phyloP scores from a whole-genome alignment of 257 asterid species.

The Capsicum chinense region DNA sequence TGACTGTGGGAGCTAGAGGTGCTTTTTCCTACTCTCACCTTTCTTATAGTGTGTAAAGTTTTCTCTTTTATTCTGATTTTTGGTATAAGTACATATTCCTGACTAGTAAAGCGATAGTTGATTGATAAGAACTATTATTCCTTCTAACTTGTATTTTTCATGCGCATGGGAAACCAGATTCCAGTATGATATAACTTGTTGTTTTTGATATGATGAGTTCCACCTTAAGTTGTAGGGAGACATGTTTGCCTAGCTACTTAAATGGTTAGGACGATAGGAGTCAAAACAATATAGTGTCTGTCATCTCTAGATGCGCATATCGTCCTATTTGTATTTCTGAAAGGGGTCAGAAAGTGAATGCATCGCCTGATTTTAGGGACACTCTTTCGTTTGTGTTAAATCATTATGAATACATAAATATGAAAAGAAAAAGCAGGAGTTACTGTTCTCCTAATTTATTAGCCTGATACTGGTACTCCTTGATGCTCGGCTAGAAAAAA shows the following conservation, averaged over 20 bases:
- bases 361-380: background rate
- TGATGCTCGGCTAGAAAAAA: background rate
- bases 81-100: background rate
- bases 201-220: background rate
- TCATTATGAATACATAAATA: background rate
- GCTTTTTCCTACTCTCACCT: background rate
- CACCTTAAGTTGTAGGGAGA: background rate
- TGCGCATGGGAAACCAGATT: background rate
- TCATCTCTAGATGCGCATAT: background rate
- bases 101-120: background rate
- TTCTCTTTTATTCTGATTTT: background rate
- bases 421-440: background rate
- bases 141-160: background rate
- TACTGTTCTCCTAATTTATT: background rate
- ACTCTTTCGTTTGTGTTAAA: background rate
- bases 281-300: background rate
- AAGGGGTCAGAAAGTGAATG: background rate
- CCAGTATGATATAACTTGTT: background rate
- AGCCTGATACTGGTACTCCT: background rate
- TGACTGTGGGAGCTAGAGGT: conserved; percentile 93
- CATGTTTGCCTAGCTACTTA: background rate
- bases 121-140: background rate
- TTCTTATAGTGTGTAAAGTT: background rate
- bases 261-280: background rate
- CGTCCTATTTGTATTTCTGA: background rate